phyloP scores from a whole-genome alignment of 495 filamentous ascomycete genomes.

The Letharia lupina region DNA sequence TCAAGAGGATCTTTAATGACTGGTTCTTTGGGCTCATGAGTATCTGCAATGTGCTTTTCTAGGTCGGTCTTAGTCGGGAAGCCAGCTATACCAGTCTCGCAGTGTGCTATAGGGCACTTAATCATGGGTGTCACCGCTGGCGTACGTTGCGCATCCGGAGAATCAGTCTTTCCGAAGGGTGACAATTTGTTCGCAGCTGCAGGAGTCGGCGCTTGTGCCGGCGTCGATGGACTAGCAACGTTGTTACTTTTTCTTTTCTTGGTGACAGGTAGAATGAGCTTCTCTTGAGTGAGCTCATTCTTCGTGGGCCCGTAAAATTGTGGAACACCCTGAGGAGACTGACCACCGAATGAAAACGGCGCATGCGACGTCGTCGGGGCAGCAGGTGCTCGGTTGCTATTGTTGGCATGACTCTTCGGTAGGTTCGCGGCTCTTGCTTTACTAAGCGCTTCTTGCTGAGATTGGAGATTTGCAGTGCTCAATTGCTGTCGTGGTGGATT shows the following conservation, averaged over 20 bases:
- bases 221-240: constrained; percentile 31
- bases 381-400: constrained; percentile 47
- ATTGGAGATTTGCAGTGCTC: constrained; percentile 59
- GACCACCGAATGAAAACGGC: constrained; percentile 58
- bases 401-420: constrained; percentile 50
- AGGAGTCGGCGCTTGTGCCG: constrained; percentile 28
- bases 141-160: constrained; percentile 32
- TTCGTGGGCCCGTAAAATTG: constrained; percentile 37
- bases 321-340: constrained; percentile 66
- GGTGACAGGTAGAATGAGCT: constrained; percentile 52
- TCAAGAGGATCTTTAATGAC: constrained; percentile 38
- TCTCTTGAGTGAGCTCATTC: constrained; percentile 41
- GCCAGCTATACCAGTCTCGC: constrained; percentile 39
- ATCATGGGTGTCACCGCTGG: constrained; percentile 31
- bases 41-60: constrained; percentile 41
- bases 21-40: constrained; percentile 38
- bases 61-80: constrained; percentile 39
- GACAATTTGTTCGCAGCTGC: constrained; percentile 27
- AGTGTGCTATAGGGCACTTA: constrained; percentile 40
- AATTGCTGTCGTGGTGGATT: constrained; percentile 39
- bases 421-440: constrained; percentile 37
- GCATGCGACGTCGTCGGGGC: constrained; percentile 58
- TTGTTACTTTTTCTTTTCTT: constrained; percentile 52
- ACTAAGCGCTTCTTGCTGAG: constrained; percentile 43
- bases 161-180: constrained; percentile 31